Base-by-base conservation (phyloP, 306 rosid genomes). In the barrel medic (Medicago truncatula) region DNA sequence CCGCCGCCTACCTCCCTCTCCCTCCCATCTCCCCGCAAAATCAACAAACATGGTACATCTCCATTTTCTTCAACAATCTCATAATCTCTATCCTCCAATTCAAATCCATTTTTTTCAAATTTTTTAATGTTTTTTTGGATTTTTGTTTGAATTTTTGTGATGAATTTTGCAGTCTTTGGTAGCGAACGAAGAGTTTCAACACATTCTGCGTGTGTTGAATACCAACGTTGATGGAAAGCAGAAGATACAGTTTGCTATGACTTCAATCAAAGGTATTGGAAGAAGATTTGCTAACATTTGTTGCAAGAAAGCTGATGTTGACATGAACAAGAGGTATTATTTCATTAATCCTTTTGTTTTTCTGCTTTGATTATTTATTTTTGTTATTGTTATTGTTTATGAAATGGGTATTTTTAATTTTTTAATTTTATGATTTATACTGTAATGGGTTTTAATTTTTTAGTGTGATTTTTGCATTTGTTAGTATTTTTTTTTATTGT, bases 31-130 rank as follows among this genome's bases (percentile, higher is more conserved):
- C 58, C 5, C 60, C 3, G 12, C 28, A 54, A 54, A 52, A 16
- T 18, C 61, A 54, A 54, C 59, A 54, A 67, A 14, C 3, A 70
- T 81, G 81, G 84, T 81, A 76, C 0, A 8, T 40, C n/a, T 4
- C n/a, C 46, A 8, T 6, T 40, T 36, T 31, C 70, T 40, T 67
- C 6, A 3, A n/a, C 43, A 15, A 25, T 43, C 28, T 23, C 28
- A 23, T 23, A 23, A 2, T 74, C 53, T 44, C 20, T 11, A 7
- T 9, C 1, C 17, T 59, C 3, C 2, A 21, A 47, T 10, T 56
- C 14, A 9, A 9, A 9, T 66, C 21, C n/a, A 57, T 0, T n/a
- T 25, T 23, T 13, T 12, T 0, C 17, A 6, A 2, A 1, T 65
- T 65, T 38, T 46, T 79, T 54, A 12, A n/a, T 3, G 34, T 64